Evolutionary conservation across 2,329 filamentous ascomycete genomes (phyloP).

Genomic region (Verticillium isaacii): DNA sequence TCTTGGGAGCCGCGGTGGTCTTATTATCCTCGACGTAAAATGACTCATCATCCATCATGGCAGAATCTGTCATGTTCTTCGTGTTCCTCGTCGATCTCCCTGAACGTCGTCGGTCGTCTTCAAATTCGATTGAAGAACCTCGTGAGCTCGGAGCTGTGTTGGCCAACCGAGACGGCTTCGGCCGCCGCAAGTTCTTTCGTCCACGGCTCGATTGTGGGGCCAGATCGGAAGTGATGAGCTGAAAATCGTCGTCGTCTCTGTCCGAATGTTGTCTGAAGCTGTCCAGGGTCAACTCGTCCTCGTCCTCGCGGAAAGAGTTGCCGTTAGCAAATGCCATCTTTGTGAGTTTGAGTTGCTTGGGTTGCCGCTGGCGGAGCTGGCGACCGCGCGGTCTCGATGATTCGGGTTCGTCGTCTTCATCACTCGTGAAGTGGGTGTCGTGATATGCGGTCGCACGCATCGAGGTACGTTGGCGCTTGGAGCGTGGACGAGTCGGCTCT

Average conservation of each 20-base stretch:
- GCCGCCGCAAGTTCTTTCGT: conserved; percentile 13
- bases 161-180: conserved; percentile 13
- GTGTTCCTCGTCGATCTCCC: conserved; percentile 38
- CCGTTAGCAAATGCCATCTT: conserved; percentile 18
- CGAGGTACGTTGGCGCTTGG: conserved; percentile 5
- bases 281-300: conserved; percentile 25
- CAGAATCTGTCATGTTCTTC: conserved; percentile 44
- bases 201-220: conserved; percentile 6
- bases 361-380: conserved; percentile 14
- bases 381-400: background rate
- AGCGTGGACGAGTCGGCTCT: background rate
- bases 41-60: conserved; percentile 54
- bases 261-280: conserved; percentile 17
- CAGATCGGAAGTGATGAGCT: conserved; percentile 32
- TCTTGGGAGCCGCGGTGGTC: conserved; percentile 41
- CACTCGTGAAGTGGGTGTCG: background rate
- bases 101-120: conserved; percentile 41
- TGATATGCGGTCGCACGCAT: conserved; percentile 2
- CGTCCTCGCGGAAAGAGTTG: conserved; percentile 6
- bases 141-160: conserved; percentile 17
- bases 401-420: background rate
- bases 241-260: conserved; percentile 28
- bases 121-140: conserved; percentile 48
- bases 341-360: conserved; percentile 18
- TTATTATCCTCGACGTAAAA: conserved; percentile 46